Conservation (phyloP, 805 yeast species). For the Ogataea philodendri region DNA sequence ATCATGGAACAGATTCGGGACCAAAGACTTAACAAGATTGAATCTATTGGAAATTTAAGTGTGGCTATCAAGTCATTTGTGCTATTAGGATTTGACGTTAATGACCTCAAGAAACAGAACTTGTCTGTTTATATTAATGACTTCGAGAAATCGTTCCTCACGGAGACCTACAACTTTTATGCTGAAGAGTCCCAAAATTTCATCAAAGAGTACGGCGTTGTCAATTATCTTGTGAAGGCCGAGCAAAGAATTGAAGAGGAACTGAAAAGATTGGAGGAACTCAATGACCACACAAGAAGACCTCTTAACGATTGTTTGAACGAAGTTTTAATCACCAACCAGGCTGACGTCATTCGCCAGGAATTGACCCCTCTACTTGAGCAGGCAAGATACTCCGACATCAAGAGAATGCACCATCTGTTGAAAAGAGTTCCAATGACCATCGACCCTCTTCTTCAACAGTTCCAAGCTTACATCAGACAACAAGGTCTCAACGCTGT, state of each 20-base stretch:
- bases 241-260: constrained; percentile 82
- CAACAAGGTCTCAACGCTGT: constrained; percentile 60
- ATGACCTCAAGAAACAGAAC: constrained; percentile 83
- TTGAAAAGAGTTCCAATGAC: constrained; percentile 78
- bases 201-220: constrained; percentile 72
- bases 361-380: constrained; percentile 77
- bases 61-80: constrained; percentile 85
- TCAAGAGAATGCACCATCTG: constrained; percentile 71
- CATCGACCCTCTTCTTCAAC: constrained; percentile 70
- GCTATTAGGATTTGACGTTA: constrained; percentile 83
- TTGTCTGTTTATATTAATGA: constrained; percentile 74
- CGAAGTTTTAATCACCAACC: constrained; percentile 71
- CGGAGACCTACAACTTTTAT: constrained; percentile 65
- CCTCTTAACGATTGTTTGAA: constrained; percentile 75
- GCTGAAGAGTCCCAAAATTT: constrained; percentile 64
- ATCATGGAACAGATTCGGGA: constrained; percentile 71
- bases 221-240: constrained; percentile 86
- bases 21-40: constrained; percentile 77
- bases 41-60: constrained; percentile 63
- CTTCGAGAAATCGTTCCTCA: constrained; percentile 77
- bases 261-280: constrained; percentile 69
- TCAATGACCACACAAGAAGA: constrained; percentile 81
- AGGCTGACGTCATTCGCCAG: constrained; percentile 69
- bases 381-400: constrained; percentile 67
- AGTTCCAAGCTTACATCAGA: constrained; percentile 71